Evolutionary conservation across 2,329 filamentous ascomycete genomes (phyloP).

Genomic region (Colletotrichum acutatum): DNA sequence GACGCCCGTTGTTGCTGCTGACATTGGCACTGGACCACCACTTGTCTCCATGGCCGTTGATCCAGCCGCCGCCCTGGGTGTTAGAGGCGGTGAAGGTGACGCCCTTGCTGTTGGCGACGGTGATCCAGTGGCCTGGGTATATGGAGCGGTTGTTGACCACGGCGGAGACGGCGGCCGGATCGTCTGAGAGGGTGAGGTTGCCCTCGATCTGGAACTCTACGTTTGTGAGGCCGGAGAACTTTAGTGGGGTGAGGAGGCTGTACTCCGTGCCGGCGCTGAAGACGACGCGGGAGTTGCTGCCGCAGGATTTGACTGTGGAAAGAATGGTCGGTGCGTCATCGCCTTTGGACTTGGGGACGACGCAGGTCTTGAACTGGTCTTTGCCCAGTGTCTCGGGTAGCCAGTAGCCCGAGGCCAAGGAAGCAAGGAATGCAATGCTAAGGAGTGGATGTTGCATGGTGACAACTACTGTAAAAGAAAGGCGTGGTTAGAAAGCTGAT

Average conservation of each 20-base stretch:
- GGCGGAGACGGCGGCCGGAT: constrained; percentile 5
- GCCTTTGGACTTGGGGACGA: constrained; percentile 15
- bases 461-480: neutral
- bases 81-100: constrained; percentile 8
- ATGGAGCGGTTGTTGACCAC: constrained; percentile 4
- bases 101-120: constrained; percentile 19
- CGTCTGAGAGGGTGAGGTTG: constrained; percentile 16
- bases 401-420: constrained; percentile 15
- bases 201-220: constrained; percentile 20
- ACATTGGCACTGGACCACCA: constrained; percentile 14
- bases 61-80: neutral
- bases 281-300: constrained; percentile 14
- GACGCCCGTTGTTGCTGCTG: constrained; percentile 18
- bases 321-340: constrained; percentile 12
- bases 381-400: constrained; percentile 19
- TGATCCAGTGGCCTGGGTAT: constrained; percentile 27
- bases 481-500: neutral
- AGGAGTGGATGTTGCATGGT: neutral
- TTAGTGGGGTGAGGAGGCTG: constrained; percentile 2
- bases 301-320: constrained; percentile 17
- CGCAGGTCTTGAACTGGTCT: constrained; percentile 19
- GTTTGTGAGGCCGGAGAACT: constrained; percentile 17
- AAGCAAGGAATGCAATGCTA: neutral
- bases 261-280: constrained; percentile 23
- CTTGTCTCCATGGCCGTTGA: constrained; percentile 21